Conservation (phyloP, 805 yeast species). For the Metschnikowia proteae region DNA sequence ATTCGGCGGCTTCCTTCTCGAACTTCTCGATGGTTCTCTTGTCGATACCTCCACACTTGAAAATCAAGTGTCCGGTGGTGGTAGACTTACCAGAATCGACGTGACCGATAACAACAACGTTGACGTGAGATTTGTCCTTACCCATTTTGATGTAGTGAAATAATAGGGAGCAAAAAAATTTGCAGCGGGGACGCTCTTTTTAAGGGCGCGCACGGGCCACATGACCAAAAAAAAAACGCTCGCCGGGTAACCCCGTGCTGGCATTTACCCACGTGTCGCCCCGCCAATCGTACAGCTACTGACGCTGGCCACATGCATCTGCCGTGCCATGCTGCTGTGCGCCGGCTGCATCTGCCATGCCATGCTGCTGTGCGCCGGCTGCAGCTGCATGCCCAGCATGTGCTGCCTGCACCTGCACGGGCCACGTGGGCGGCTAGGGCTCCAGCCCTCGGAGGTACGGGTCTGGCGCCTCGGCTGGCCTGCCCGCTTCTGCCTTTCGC, state of each 20-base stretch:
- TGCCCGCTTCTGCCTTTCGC: no score
- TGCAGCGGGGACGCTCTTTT: slow-evolving; percentile 6
- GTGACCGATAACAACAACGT: slow-evolving; percentile 99
- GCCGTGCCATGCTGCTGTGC: no score
- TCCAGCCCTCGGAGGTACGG: slow-evolving; percentile 1
- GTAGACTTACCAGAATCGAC: slow-evolving; percentile 98
- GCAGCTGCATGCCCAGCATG: background rate
- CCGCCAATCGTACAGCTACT: background rate
- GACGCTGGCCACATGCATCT: background rate
- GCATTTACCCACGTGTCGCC: background rate
- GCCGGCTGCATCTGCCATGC: no score
- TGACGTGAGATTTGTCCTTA: slow-evolving; percentile 40
- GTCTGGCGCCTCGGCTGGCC: background rate
- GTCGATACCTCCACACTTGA: slow-evolving; percentile 99
- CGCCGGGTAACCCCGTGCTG: slow-evolving; percentile 10
- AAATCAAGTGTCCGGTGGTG: slow-evolving; percentile 98
- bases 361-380: no score
- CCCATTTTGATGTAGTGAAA: slow-evolving; percentile 9
- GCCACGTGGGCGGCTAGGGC: background rate
- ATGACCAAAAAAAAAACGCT: background rate
- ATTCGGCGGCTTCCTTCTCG: slow-evolving; percentile 97
- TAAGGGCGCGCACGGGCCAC: slow-evolving; percentile 8
- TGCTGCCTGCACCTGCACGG: background rate
- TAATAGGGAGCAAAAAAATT: slow-evolving; percentile 10
- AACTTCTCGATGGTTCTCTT: slow-evolving; percentile 98